Conservation (phyloP, 495 filamentous ascomycete genomes). For the Rostrohypoxylon terebratum region DNA sequence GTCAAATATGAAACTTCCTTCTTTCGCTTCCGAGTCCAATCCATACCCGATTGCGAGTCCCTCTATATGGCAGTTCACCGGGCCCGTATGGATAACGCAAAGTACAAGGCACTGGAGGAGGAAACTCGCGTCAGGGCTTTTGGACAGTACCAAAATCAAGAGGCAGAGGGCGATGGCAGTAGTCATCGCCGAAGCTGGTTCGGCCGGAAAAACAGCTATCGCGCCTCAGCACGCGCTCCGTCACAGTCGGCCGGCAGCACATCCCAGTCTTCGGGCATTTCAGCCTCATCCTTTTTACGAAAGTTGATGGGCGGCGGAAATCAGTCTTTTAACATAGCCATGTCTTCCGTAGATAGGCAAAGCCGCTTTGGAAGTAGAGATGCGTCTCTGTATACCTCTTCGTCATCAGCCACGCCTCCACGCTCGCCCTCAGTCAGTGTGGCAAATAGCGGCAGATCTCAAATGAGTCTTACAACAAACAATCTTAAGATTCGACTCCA, state of each 20-base stretch:
- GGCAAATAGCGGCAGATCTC: conserved; percentile 67
- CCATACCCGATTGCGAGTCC: conserved; percentile 77
- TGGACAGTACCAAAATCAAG: conserved; percentile 53
- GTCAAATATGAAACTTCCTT: conserved; percentile 75
- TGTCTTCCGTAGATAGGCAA: conserved; percentile 63
- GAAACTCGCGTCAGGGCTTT: conserved; percentile 64
- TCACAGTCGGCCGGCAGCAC: conserved; percentile 57
- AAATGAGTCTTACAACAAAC: conserved; percentile 74
- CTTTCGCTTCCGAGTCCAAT: conserved; percentile 81
- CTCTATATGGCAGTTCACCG: conserved; percentile 87
- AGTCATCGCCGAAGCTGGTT: conserved; percentile 63
- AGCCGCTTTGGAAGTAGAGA: conserved; percentile 60
- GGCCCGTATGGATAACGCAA: conserved; percentile 86
- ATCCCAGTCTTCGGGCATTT: conserved; percentile 69
- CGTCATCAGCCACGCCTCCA: conserved; percentile 65
- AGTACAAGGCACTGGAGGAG: conserved; percentile 82
- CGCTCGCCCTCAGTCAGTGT: conserved; percentile 66
- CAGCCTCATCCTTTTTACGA: conserved; percentile 78
- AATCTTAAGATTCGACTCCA: conserved; percentile 89
- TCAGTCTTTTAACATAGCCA: conserved; percentile 82
- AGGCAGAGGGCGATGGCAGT: conserved; percentile 55
- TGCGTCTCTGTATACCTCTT: conserved; percentile 71
- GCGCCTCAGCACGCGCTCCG: conserved; percentile 65
- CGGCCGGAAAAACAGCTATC: conserved; percentile 70
- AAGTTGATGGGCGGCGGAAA: conserved; percentile 61